phyloP scores from a whole-genome alignment of 2,329 filamentous ascomycete genomes.

The Monilinia fructigena region DNA sequence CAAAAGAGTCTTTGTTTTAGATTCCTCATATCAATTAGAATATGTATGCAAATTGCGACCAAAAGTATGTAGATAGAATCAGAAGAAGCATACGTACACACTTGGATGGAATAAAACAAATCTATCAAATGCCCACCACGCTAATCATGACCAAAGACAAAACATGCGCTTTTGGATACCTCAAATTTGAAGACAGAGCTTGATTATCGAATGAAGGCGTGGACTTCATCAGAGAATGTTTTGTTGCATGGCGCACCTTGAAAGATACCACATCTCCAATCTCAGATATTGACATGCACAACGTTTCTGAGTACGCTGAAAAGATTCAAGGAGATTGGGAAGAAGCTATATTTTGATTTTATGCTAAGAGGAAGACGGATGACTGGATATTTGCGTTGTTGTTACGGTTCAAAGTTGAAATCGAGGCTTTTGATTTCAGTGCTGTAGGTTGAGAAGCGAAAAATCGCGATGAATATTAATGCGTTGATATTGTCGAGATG shows the following conservation, averaged over 20 bases:
- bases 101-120: not conserved
- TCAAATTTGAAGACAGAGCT: not conserved
- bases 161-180: not conserved
- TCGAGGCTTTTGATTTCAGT: not conserved
- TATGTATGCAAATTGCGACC: too few relatives aligned
- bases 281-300: not conserved
- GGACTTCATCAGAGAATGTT: too few relatives aligned
- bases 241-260: too few relatives aligned
- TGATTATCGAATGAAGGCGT: too few relatives aligned
- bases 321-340: too few relatives aligned
- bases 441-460: too few relatives aligned
- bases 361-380: fast-evolving
- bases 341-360: not conserved
- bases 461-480: too few relatives aligned
- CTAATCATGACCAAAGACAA: not conserved
- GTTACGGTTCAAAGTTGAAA: not conserved
- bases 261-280: too few relatives aligned
- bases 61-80: not conserved
- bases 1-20: not conserved
- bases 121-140: not conserved
- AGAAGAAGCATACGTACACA: not conserved
- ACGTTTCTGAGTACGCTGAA: too few relatives aligned
- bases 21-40: not conserved
- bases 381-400: too few relatives aligned
- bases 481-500: too few relatives aligned